Evolutionary conservation across 805 yeast species (phyloP), one percentile per base, ranked within the genome.

Genomic region (Myxozyma mucilagina): DNA sequence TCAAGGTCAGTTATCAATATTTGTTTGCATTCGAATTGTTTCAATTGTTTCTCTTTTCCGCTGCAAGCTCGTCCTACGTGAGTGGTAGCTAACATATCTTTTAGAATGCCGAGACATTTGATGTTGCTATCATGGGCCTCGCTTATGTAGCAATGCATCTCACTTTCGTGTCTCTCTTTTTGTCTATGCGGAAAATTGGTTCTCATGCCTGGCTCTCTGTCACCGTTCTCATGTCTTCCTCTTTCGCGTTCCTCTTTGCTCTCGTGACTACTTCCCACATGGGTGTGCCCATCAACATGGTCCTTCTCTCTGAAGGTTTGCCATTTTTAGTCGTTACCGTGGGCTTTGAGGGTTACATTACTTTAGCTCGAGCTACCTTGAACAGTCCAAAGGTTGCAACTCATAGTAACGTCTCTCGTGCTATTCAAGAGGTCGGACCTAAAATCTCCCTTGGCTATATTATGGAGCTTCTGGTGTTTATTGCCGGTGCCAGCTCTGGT

Each of bases 301-400:
- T 89, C 57, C 84, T 89, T 57, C 79, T 93, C 66, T 83, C 91
- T 59, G 97, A 93, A 76, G 97, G 97, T 38, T 76, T 93, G 49
- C 99, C 99, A 24, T 93, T 93, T 74, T 81, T 93, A 70, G 96
- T 93, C 24, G 90, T 96, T 20, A 86, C 90, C 4, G 84, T 93
- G 71, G 99, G 98, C 1, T 93, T 93, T 75, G 91, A 90, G 72
- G 88, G 89, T 73, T 90, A 92, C 70, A 82, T 90, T 18, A 79
- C 84, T 11, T 80, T 91, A 65, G 87, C 97, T 0, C 69, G 73
- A 29, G 72, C 74, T 49, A 71, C 74, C 67, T 76, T 60, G 72
- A 70, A 58, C 69, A 74, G 57, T 68, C 76, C 63, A 52, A 60
- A 53, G 44, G 68, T 63, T 53, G 68, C 72, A 20, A 63, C 53